These are phyloP conservation scores for Ploettnerulaceae sp. DNA, from an alignment of 2,329 filamentous ascomycete genomes.

Conservation along the genomic window DNA sequence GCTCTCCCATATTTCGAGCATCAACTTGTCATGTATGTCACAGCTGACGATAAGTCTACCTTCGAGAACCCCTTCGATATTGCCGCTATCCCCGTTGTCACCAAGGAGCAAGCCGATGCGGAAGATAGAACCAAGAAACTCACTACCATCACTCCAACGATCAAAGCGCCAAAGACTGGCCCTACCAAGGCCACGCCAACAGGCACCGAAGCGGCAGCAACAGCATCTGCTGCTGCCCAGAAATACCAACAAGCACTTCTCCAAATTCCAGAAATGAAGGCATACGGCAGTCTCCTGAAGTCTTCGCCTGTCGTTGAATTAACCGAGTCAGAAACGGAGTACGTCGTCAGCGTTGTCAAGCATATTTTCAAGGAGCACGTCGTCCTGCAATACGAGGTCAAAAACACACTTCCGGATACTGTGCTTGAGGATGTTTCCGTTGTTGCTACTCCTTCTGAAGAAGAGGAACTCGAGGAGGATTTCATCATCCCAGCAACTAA, in stretches of 20 bases:
- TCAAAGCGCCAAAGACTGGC: slow-evolving; percentile 85
- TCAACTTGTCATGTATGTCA: slow-evolving; percentile 96
- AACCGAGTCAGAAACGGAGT: slow-evolving; percentile 95
- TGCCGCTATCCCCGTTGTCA: slow-evolving; percentile 84
- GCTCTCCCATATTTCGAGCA: slow-evolving; percentile 93
- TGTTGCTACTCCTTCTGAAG: slow-evolving; percentile 71
- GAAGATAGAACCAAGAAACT: slow-evolving; percentile 98
- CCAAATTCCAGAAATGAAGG: slow-evolving; percentile 84
- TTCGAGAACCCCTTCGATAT: slow-evolving; percentile 89
- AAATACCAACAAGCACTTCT: slow-evolving; percentile 85
- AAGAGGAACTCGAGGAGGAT: slow-evolving; percentile 81
- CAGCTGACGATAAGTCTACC: slow-evolving; percentile 79
- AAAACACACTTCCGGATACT: slow-evolving; percentile 91
- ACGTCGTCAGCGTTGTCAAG: slow-evolving; percentile 89
- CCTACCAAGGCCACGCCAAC: slow-evolving; percentile 66
- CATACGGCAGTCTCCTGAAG: slow-evolving; percentile 87
- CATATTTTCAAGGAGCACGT: slow-evolving; percentile 97
- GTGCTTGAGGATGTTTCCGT: slow-evolving; percentile 87
- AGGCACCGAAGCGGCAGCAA: slow-evolving; percentile 68
- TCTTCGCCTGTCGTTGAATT: slow-evolving; percentile 82
- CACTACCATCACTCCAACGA: slow-evolving; percentile 82
- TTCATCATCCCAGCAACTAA: slow-evolving; percentile 89
- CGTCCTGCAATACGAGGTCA: slow-evolving; percentile 93
- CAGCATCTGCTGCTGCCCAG: slow-evolving; percentile 74
- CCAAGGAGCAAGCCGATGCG: slow-evolving; percentile 89